Conservation (phyloP, 2,329 filamentous ascomycete species). For the Cytospora piceae region DNA sequence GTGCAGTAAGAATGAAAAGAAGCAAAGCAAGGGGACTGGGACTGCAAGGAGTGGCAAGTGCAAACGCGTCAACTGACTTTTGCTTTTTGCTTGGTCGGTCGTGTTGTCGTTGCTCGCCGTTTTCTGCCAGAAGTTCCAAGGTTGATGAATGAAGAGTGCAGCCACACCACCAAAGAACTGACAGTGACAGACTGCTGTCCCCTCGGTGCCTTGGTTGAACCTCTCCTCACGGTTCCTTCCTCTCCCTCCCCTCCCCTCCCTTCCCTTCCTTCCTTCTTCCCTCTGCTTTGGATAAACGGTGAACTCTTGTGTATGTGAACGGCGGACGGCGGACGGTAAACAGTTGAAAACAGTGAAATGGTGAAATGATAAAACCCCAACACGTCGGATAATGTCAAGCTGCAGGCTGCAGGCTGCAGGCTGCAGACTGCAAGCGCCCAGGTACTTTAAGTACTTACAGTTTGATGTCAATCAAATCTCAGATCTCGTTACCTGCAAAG, state of each 20-base stretch:
- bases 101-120: background rate
- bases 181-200: too few relatives aligned
- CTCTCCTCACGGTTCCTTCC: too few relatives aligned
- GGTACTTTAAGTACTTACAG: background rate
- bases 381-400: background rate
- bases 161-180: background rate
- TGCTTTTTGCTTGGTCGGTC: background rate
- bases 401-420: background rate
- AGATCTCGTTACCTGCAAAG: conserved; percentile 6
- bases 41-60: background rate
- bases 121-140: background rate
- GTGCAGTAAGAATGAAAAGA: background rate
- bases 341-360: background rate
- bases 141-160: background rate
- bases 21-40: background rate
- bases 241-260: background rate
- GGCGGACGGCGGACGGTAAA: background rate
- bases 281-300: background rate
- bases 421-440: background rate
- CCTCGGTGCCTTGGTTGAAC: too few relatives aligned
- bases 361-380: background rate
- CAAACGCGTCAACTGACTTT: background rate
- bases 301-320: background rate
- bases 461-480: background rate
- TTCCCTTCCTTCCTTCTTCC: background rate